Evolutionary conservation across 1,284 basidiomycete genomes (phyloP), one percentile per base, ranked within the genome.

Genomic region (Xerocomus alliaceus): DNA sequence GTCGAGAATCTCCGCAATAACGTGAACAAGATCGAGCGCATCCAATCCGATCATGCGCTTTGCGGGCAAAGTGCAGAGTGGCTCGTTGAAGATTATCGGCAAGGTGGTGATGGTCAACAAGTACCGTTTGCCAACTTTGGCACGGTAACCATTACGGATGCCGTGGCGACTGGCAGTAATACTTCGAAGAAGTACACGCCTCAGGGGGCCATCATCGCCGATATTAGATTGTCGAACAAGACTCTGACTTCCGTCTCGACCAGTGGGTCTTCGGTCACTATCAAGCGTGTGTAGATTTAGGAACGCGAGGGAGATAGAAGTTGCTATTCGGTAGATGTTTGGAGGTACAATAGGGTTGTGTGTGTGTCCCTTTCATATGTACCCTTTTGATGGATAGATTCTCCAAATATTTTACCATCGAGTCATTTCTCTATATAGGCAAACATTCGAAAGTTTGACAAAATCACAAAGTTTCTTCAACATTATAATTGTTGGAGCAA

Each of bases 41-140:
- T 39, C 37, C 6, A 20, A 5, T 71, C 62, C 4, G 5, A 22
- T 15, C 0, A 3, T 28, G 12, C 57, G 0, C 51, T 72, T n/a
- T 70, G 68, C 6, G 47, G 35, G 26, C 46, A 56, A 42, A 51
- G 54, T 8, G 67, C 60, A 1, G 67, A 65, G 39, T 68, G 67
- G 65, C 59, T 55, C 20, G 20, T 53, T 15, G 44, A 35, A 34
- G 54, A 37, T 18, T 37, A 22, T 9, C 7, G 15, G 17, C 17
- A 17, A 18, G n/a, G 9, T 10, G 18, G n/a, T 20, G 31, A 12
- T 1, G 6, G 15, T 34, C 6, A 28, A 18, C 12, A n/a, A 26
- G 53, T 46, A 7, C 49, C 59, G 0, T 42, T 57, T 9, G 57
- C 48, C 10, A 10, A 64, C 57, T 69, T 68, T 56, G 41, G 42